Evolutionary conservation across 805 yeast species (phyloP).

Genomic region (Yarrowia sp.): DNA sequence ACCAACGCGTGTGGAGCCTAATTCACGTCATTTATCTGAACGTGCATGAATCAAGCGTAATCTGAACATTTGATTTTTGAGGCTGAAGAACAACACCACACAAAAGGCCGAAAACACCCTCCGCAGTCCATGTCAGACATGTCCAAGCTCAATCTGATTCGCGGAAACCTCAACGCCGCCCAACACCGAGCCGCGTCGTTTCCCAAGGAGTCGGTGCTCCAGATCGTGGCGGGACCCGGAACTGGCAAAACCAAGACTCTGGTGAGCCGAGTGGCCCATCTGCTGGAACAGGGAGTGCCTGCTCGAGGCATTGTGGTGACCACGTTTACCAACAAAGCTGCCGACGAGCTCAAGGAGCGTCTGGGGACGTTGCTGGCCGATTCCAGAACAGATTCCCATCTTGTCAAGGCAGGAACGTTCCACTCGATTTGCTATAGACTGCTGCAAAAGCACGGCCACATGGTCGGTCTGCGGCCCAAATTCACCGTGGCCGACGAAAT

Average conservation of each 20-base stretch:
- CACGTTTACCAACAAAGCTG: slow-evolving; percentile 93
- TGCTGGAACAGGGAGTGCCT: slow-evolving; percentile 58
- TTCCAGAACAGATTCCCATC: slow-evolving; percentile 50
- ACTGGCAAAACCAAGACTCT: slow-evolving; percentile 85
- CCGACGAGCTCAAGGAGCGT: slow-evolving; percentile 80
- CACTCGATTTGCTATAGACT: slow-evolving; percentile 79
- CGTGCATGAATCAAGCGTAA: background rate
- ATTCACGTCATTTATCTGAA: background rate
- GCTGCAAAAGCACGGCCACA: slow-evolving; percentile 61
- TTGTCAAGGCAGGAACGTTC: slow-evolving; percentile 81
- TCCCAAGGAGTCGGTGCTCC: slow-evolving; percentile 54
- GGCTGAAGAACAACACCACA: background rate
- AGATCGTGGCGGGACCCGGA: slow-evolving; percentile 70
- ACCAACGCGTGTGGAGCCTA: slow-evolving; percentile 4
- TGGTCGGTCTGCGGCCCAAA: slow-evolving; percentile 59
- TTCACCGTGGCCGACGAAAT: slow-evolving; percentile 24
- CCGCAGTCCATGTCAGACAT: slow-evolving; percentile 10
- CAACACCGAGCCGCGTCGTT: slow-evolving; percentile 57
- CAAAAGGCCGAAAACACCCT: no score
- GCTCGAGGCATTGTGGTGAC: slow-evolving; percentile 80
- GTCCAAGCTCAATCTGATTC: background rate
- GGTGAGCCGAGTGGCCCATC: slow-evolving; percentile 76
- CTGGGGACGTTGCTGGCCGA: slow-evolving; percentile 50
- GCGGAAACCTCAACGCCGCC: slow-evolving; percentile 50
- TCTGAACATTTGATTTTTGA: slow-evolving; percentile 6